Evolutionary conservation across 768 basidiomycete genomes (phyloP).

Genomic region (Termitomyces sp.): DNA sequence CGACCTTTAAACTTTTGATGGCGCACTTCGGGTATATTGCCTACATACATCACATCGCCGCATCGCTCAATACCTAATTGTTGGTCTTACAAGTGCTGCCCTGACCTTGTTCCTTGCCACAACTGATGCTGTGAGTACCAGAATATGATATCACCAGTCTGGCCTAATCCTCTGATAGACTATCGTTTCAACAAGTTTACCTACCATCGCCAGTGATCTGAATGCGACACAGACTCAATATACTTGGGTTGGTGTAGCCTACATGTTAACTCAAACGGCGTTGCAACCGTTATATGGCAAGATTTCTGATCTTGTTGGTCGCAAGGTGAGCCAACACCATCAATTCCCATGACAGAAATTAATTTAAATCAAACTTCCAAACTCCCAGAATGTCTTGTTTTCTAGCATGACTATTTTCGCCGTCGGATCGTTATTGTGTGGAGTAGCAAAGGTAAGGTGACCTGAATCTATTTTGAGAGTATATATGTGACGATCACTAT

Average conservation of each 20-base stretch:
- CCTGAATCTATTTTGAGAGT: conserved; percentile 18
- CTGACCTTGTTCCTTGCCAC: conserved; percentile 83
- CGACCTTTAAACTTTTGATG: conserved; percentile 55
- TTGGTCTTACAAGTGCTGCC: conserved; percentile 53
- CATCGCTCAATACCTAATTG: conserved; percentile 8
- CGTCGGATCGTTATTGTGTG: conserved; percentile 78
- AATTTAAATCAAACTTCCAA: background rate
- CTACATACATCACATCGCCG: background rate
- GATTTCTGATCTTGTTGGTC: conserved; percentile 75
- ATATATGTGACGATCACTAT: conserved; percentile 14
- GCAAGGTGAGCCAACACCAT: conserved; percentile 51
- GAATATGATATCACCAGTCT: background rate
- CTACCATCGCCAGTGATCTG: conserved; percentile 74
- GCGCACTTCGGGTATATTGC: conserved; percentile 65
- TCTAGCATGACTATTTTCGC: conserved; percentile 74
- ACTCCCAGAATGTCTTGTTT: conserved; percentile 61
- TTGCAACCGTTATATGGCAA: conserved; percentile 82
- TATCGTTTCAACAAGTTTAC: conserved; percentile 81
- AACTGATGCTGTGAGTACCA: conserved; percentile 68
- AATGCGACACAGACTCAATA: conserved; percentile 69
- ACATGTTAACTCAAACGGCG: conserved; percentile 84
- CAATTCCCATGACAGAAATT: background rate
- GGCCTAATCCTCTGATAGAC: conserved; percentile 31
- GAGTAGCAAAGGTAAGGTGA: conserved; percentile 59
- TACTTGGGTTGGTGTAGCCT: conserved; percentile 84